A percentile compares a stretch with the other conserved stretches of the same genome.
phyloP scores from a whole-genome alignment of 1,284 basidiomycete genomes.

The Cutaneotrichosporon mucoides region DNA sequence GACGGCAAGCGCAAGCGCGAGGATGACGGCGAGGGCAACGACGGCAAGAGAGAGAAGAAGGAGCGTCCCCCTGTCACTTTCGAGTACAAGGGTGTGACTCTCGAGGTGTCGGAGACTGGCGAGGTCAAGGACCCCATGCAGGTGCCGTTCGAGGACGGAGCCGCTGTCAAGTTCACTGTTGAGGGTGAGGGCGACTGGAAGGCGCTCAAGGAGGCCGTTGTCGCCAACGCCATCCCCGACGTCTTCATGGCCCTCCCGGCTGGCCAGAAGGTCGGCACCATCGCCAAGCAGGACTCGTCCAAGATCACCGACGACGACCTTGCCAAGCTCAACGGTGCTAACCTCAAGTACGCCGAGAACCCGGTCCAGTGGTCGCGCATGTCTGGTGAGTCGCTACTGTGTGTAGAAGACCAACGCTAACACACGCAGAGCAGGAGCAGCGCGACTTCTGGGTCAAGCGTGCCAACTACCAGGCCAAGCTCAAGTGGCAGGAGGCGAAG shows the following conservation, averaged over 20 bases:
- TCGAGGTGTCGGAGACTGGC: slow-evolving; percentile 61
- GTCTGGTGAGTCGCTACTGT: slow-evolving; percentile 27
- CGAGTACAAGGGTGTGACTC: slow-evolving; percentile 59
- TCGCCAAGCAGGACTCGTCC: slow-evolving; percentile 49
- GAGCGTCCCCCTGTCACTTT: slow-evolving; percentile 46
- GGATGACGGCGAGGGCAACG: slow-evolving; percentile 41
- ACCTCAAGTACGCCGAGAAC: slow-evolving; percentile 49
- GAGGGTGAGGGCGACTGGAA: slow-evolving; percentile 52
- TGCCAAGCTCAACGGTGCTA: slow-evolving; percentile 47
- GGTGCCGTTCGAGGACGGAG: slow-evolving; percentile 50
- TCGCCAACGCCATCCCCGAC: slow-evolving; percentile 31
- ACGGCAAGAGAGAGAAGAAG: slow-evolving; percentile 55
- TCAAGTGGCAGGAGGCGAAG: slow-evolving; percentile 57
- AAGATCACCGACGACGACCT: slow-evolving; percentile 51
- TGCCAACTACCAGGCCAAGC: slow-evolving; percentile 55
- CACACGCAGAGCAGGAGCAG: slow-evolving; percentile 57
- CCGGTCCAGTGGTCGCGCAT: slow-evolving; percentile 36
- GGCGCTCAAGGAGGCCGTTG: slow-evolving; percentile 48
- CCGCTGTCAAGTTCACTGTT: slow-evolving; percentile 42
- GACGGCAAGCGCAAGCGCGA: slow-evolving; percentile 41
- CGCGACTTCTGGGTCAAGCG: slow-evolving; percentile 74
- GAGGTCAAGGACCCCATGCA: slow-evolving; percentile 35
- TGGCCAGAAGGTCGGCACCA: slow-evolving; percentile 46
- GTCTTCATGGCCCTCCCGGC: slow-evolving; percentile 46
- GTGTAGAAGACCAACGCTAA: neutral